Evolutionary conservation across 345 rosid genomes (phyloP).

Genomic region (Raphanus sativus): DNA sequence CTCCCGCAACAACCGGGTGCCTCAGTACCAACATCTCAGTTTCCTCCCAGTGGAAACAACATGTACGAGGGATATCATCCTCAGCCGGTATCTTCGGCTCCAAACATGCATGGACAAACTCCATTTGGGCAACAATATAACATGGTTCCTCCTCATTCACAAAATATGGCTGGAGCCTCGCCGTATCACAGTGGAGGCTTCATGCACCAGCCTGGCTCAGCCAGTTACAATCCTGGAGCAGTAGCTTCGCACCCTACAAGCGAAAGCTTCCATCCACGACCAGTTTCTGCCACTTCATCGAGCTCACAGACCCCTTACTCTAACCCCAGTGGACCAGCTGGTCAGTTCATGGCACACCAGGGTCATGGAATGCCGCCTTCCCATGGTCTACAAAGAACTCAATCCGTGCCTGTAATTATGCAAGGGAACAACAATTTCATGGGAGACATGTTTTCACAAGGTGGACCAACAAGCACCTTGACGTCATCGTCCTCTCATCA

Average conservation of each 20-base stretch:
- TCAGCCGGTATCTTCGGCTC: constrained; percentile 35
- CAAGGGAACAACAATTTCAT: constrained; percentile 47
- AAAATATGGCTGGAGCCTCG: constrained; percentile 33
- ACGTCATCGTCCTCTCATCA: constrained; percentile 46
- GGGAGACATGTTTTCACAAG: constrained; percentile 55
- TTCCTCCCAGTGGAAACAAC: constrained; percentile 42
- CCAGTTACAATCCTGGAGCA: constrained; percentile 38
- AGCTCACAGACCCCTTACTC: constrained; percentile 45
- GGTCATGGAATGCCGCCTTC: constrained; percentile 37
- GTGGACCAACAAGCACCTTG: constrained; percentile 42
- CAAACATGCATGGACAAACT: constrained; percentile 43
- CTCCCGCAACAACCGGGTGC: constrained; percentile 45
- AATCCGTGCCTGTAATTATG: constrained; percentile 35
- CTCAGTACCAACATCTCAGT: constrained; percentile 46
- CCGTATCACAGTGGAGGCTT: constrained; percentile 44
- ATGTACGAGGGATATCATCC: constrained; percentile 39
- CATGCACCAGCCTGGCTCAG: constrained; percentile 46
- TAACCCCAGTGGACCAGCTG: constrained; percentile 39
- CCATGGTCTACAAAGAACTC: constrained; percentile 37
- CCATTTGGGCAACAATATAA: constrained; percentile 44
- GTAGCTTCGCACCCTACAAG: constrained; percentile 37
- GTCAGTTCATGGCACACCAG: constrained; percentile 40
- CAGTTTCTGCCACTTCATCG: constrained; percentile 38
- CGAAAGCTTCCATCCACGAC: constrained; percentile 40
- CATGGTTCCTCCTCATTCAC: constrained; percentile 38